These are phyloP conservation scores for Phytophthora colocasiae DNA, from an alignment of 352 stramenopile genomes.

Conservation along the genomic window DNA sequence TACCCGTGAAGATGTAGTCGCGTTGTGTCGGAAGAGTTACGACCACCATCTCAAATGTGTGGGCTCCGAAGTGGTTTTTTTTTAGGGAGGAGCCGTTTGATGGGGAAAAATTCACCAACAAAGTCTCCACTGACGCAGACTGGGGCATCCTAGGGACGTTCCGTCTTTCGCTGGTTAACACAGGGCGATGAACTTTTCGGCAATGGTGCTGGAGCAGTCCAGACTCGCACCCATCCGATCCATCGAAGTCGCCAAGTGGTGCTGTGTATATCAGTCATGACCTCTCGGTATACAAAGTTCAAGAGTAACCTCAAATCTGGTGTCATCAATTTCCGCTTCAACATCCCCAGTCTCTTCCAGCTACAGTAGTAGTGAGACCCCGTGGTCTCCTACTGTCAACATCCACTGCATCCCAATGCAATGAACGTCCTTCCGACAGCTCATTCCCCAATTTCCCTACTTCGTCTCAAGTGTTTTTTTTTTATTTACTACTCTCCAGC, in stretches of 20 bases:
- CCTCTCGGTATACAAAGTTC: background rate
- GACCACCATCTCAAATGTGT: slow-evolving; percentile 24
- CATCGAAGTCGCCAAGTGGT: slow-evolving; percentile 1
- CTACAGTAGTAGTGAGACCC: slow-evolving; percentile 43
- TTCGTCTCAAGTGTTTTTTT: slow-evolving; percentile 13
- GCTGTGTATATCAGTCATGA: slow-evolving; percentile 9
- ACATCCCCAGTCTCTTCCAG: slow-evolving; percentile 22
- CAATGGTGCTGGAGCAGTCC: slow-evolving; percentile 10
- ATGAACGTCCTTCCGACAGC: slow-evolving; percentile 5
- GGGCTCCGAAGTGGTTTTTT: slow-evolving; percentile 3
- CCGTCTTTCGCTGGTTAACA: slow-evolving; percentile 28
- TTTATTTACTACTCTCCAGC: no score
- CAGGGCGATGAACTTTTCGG: slow-evolving; percentile 20
- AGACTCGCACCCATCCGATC: slow-evolving; percentile 2
- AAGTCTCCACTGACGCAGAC: slow-evolving; percentile 19
- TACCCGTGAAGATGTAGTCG: slow-evolving; percentile 18
- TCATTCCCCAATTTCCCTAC: slow-evolving; percentile 51
- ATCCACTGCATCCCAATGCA: slow-evolving; percentile 8
- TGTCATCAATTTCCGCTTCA: slow-evolving; percentile 49
- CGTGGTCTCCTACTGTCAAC: slow-evolving; percentile 21
- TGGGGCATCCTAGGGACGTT: slow-evolving; percentile 9
- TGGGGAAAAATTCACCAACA: background rate
- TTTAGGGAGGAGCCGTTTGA: no score
- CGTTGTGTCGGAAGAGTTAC: slow-evolving; percentile 9
- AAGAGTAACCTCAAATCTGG: slow-evolving; percentile 23